Evolutionary conservation across 116 monocot genomes (phyloP).

Genomic region (Cymodocea nodosa): DNA sequence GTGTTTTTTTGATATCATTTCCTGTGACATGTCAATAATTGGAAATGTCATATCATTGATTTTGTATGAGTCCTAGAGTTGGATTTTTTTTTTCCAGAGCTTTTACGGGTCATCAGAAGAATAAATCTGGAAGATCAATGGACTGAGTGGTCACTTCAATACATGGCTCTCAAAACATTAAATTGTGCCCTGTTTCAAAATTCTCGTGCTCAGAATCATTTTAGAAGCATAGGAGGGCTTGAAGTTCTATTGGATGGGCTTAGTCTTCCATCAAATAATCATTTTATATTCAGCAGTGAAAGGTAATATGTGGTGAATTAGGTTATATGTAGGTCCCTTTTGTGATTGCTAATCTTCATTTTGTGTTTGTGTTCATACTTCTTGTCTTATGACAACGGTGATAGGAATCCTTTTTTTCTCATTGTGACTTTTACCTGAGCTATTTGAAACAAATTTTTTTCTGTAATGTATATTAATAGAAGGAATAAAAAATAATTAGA

Average conservation of each 20-base stretch:
- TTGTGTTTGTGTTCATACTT: background rate
- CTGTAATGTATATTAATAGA: too few species aligned
- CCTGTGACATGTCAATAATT: background rate
- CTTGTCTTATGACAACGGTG: too few species aligned
- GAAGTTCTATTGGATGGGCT: conserved; percentile 93
- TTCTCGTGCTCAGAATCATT: conserved; percentile 90
- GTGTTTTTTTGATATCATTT: too few species aligned
- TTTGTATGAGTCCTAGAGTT: background rate
- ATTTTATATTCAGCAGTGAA: conserved; percentile 36
- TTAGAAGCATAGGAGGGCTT: conserved; percentile 96
- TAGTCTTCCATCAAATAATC: conserved; percentile 69
- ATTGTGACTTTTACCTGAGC: too few species aligned
- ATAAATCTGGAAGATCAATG: conserved; percentile 69
- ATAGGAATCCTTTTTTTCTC: too few species aligned
- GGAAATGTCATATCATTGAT: background rate
- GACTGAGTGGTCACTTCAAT: conserved; percentile 74
- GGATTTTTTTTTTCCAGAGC: conserved; percentile 39
- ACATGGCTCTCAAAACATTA: conserved; percentile 51
- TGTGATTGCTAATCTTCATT: background rate
- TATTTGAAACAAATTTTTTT: too few species aligned
- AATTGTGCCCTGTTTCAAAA: conserved; percentile 60
- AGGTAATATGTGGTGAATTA: conserved; percentile 26
- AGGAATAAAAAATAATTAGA: too few species aligned
- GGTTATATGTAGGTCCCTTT: background rate
- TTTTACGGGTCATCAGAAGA: conserved; percentile 80